Percentiles rank a stretch among this genome's conserved stretches.
Evolutionary conservation across 148 eudicot species (phyloP).

Genomic region (Rhododendron ferrugineum): DNA sequence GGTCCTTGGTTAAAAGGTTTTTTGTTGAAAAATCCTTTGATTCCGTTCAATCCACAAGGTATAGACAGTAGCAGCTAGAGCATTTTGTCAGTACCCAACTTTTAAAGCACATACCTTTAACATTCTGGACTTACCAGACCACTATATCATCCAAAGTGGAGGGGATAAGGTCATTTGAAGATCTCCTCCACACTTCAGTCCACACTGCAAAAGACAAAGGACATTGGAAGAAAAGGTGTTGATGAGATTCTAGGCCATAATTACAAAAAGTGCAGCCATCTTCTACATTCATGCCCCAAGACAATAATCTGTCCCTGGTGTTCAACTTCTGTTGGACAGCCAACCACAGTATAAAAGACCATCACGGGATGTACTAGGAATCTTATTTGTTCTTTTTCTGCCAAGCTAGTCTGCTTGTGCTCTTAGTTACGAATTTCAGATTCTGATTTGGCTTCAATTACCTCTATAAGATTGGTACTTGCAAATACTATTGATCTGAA

Average conservation of each 20-base stretch:
- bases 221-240: not conserved
- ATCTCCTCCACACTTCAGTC: not conserved
- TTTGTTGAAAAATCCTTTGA: no score
- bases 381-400: not conserved
- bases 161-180: not conserved
- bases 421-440: not conserved
- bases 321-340: no score
- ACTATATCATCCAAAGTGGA: not conserved
- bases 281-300: conserved; percentile 16
- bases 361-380: no score
- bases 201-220: not conserved
- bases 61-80: not conserved
- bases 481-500: not conserved
- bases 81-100: not conserved
- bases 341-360: no score
- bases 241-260: not conserved
- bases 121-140: not conserved
- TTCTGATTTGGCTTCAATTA: not conserved
- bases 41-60: not conserved
- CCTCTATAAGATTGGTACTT: not conserved
- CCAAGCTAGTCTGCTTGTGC: not conserved
- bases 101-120: not conserved
- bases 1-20: no score
- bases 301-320: not conserved
- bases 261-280: no score